These are phyloP conservation scores for Ceratobasidium sp. DNA, from an alignment of 1,284 basidiomycete genomes.

Conservation along the genomic window DNA sequence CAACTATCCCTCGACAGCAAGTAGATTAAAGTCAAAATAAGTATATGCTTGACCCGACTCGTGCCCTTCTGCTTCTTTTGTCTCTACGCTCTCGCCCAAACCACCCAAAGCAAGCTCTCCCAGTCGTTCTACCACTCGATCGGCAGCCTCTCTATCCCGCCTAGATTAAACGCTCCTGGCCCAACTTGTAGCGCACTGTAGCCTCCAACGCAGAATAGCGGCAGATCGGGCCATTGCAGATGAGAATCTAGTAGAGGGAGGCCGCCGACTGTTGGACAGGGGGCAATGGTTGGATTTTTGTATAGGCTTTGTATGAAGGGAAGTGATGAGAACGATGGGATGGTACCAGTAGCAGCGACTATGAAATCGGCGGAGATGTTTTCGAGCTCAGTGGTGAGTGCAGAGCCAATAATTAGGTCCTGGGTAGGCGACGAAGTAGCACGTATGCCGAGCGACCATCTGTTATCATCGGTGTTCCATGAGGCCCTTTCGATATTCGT, in stretches of 20 bases:
- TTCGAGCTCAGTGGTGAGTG: no score
- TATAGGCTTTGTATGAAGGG: not conserved
- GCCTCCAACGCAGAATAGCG: conserved; percentile 10
- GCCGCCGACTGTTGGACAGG: not conserved
- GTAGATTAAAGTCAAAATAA: conserved; percentile 9
- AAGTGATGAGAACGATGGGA: not conserved
- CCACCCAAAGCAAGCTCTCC: not conserved
- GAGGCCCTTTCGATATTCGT: not conserved
- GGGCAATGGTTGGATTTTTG: not conserved
- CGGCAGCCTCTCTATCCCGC: conserved; percentile 8
- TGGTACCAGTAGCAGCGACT: not conserved
- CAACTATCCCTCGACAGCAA: conserved; percentile 1
- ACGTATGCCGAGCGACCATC: not conserved
- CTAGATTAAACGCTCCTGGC: conserved; percentile 9
- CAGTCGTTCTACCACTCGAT: conserved; percentile 4
- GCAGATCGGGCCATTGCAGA: not conserved
- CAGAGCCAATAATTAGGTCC: not conserved
- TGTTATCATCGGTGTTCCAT: not conserved
- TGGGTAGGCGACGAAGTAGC: not conserved
- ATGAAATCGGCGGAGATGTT: not conserved
- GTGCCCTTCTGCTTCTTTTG: not conserved
- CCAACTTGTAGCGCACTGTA: conserved; percentile 17
- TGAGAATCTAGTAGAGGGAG: not conserved
- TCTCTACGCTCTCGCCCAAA: not conserved
- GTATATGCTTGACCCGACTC: not conserved